These are phyloP conservation scores for Claviceps fusiformis DNA, from an alignment of 2,329 filamentous ascomycete species.

Conservation along the genomic window DNA sequence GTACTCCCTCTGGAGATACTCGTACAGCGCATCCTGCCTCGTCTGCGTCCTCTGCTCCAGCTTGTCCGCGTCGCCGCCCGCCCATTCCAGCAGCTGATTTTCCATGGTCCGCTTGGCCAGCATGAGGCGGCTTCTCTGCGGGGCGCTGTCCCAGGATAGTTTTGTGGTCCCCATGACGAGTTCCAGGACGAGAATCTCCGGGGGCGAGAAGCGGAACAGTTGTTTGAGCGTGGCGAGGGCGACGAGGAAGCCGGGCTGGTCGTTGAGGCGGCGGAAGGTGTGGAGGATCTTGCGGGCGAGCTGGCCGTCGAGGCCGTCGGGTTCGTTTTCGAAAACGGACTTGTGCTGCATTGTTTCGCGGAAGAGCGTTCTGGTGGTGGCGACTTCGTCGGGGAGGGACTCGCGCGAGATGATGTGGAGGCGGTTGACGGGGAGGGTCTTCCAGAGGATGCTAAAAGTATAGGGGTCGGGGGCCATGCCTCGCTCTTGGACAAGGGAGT, in stretches of 20 bases:
- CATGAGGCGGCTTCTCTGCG: constrained; percentile 27
- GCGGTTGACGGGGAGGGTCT: constrained; percentile 38
- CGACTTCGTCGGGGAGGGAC: constrained; percentile 17
- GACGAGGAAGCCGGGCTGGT: constrained; percentile 31
- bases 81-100: constrained; percentile 18
- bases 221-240: constrained; percentile 30
- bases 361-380: constrained; percentile 29
- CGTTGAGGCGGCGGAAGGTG: constrained; percentile 33
- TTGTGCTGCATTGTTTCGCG: constrained; percentile 35
- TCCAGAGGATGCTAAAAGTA: constrained; percentile 58
- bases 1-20: constrained; percentile 27
- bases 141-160: constrained; percentile 27
- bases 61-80: constrained; percentile 17
- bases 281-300: constrained; percentile 36
- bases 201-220: constrained; percentile 28
- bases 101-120: constrained; percentile 30
- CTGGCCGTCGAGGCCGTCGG: constrained; percentile 29
- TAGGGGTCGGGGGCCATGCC: constrained; percentile 48
- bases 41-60: constrained; percentile 19
- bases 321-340: constrained; percentile 24
- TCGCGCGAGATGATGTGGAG: constrained; percentile 21
- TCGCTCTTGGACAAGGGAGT: constrained; percentile 33
- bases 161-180: constrained; percentile 31
- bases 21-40: constrained; percentile 26
- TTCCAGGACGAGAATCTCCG: constrained; percentile 33